phyloP scores from a whole-genome alignment of 2,329 filamentous ascomycete species.

The Volutella citrinella region DNA sequence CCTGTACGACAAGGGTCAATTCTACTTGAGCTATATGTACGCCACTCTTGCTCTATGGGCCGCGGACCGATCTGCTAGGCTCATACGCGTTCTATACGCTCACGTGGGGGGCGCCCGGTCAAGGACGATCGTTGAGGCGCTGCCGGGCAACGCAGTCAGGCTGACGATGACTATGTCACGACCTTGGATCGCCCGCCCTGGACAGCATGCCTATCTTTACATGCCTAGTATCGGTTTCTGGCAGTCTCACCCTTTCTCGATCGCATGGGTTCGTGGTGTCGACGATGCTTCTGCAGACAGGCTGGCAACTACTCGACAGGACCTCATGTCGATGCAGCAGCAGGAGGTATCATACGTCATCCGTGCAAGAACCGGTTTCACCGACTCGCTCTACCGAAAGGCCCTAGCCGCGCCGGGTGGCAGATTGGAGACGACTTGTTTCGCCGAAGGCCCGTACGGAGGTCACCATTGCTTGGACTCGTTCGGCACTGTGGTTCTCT shows the following conservation, averaged over 20 bases:
- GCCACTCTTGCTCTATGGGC: constrained; percentile 65
- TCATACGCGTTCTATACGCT: constrained; percentile 59
- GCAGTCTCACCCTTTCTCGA: constrained; percentile 77
- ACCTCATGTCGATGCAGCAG: constrained; percentile 58
- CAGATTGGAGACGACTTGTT: constrained; percentile 60
- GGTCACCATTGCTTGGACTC: constrained; percentile 68
- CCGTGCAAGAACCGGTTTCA: constrained; percentile 72
- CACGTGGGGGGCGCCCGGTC: constrained; percentile 67
- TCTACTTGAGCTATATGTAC: constrained; percentile 48
- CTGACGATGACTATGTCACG: constrained; percentile 72
- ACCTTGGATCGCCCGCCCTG: constrained; percentile 72
- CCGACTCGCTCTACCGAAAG: constrained; percentile 64
- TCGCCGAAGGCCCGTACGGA: constrained; percentile 76
- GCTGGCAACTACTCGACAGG: constrained; percentile 57
- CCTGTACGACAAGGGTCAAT: constrained; percentile 48
- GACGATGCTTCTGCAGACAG: constrained; percentile 50
- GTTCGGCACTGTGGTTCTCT: constrained; percentile 75
- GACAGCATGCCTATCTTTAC: constrained; percentile 78
- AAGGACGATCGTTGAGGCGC: constrained; percentile 67
- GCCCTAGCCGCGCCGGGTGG: constrained; percentile 61
- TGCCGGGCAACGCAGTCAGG: constrained; percentile 72
- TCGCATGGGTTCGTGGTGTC: constrained; percentile 72
- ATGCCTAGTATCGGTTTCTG: constrained; percentile 68
- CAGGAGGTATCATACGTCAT: constrained; percentile 69
- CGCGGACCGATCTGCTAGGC: constrained; percentile 58